Conservation (phyloP, 108 stramenopile genomes). For the Chaetoceros muelleri region DNA sequence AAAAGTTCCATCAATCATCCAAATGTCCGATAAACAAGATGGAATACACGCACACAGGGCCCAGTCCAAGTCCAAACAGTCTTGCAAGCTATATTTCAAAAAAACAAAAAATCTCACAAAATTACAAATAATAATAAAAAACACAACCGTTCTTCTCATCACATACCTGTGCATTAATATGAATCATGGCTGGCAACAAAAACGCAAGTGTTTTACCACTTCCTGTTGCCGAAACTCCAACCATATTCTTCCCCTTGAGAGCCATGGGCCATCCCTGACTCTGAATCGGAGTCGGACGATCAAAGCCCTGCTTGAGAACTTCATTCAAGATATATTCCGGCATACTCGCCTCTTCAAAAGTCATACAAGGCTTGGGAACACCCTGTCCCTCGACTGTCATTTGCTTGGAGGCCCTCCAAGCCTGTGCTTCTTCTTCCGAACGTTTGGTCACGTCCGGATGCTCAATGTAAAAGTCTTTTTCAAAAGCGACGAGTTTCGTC, state of each 20-base stretch:
- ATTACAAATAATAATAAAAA: no score
- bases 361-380: constrained; percentile 94
- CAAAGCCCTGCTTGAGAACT: constrained; percentile 92
- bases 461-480: constrained; percentile 99
- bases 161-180: constrained; percentile 97
- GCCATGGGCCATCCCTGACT: constrained; percentile 99
- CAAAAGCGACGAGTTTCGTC: constrained; percentile 80
- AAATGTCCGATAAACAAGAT: no score
- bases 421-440: constrained; percentile 69
- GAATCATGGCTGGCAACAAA: constrained; percentile 97
- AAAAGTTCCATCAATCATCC: no score
- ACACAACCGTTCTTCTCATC: neutral
- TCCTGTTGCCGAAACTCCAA: constrained; percentile 93
- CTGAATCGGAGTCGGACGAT: constrained; percentile 96
- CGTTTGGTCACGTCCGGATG: constrained; percentile 93
- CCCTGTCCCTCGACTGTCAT: constrained; percentile 79
- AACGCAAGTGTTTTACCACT: constrained; percentile 96
- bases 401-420: constrained; percentile 80
- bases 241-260: constrained; percentile 92
- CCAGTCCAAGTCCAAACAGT: no score
- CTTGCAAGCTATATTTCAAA: no score
- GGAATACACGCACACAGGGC: no score
- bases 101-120: neutral
- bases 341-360: constrained; percentile 94
- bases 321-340: constrained; percentile 92